Conservation (phyloP, 306 rosid genomes). For the Begonia fuchsioides region DNA sequence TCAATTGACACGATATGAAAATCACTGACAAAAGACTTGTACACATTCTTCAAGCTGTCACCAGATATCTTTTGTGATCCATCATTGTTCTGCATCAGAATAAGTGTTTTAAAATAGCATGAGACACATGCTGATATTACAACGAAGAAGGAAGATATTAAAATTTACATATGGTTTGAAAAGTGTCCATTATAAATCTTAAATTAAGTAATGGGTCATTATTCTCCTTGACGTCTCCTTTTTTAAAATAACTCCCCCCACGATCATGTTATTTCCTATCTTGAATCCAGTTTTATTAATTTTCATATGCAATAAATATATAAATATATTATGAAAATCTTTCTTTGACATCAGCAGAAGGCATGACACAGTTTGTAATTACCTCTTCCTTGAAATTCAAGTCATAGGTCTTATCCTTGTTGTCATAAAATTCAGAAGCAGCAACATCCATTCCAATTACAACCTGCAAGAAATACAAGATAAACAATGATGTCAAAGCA, state of each 20-base stretch:
- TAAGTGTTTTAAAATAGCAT: too few species aligned
- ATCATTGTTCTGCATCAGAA: conserved; percentile 39
- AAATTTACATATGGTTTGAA: too few species aligned
- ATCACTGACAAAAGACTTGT: conserved; percentile 65
- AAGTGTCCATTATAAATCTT: too few species aligned
- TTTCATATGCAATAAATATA: too few species aligned
- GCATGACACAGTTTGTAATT: not conserved
- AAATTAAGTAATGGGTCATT: too few species aligned
- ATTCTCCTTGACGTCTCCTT: too few species aligned
- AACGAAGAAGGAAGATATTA: too few species aligned
- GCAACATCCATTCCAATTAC: conserved; percentile 99
- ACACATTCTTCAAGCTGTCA: conserved; percentile 51
- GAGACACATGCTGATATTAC: too few species aligned
- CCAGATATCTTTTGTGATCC: conserved; percentile 64
- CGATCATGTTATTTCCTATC: not conserved
- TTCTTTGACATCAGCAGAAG: too few species aligned
- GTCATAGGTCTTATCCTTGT: conserved; percentile 54
- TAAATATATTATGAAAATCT: too few species aligned
- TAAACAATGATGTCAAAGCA: too few species aligned
- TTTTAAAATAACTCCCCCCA: too few species aligned
- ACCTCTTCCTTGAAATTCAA: conserved; percentile 97
- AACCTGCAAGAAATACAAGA: conserved; percentile 26
- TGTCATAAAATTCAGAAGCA: conserved; percentile 71
- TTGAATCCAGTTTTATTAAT: not conserved
- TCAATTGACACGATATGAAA: conserved; percentile 87